These are phyloP conservation scores for Alternaria sp. DNA, from an alignment of 2,329 filamentous ascomycete species.

Conservation along the genomic window DNA sequence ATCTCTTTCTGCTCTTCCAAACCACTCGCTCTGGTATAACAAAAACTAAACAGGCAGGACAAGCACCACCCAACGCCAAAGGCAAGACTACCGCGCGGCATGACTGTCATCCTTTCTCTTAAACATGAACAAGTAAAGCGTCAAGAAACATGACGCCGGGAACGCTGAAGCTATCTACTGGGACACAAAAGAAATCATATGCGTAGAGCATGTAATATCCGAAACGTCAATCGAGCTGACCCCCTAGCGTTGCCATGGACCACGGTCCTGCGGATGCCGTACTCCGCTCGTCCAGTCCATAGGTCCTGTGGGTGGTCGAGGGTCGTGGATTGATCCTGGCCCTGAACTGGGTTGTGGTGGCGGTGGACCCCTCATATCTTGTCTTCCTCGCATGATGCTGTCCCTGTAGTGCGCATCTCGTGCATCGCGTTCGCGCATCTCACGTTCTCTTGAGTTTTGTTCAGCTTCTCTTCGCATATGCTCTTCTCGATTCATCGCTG, in stretches of 20 bases:
- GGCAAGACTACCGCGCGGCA: background rate
- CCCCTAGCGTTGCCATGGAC: conserved; percentile 18
- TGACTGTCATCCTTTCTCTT: background rate
- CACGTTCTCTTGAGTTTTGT: conserved; percentile 29
- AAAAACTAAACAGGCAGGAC: background rate
- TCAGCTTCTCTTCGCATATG: conserved; percentile 29
- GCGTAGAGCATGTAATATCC: background rate
- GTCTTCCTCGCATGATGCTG: conserved; percentile 23
- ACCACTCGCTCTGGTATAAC: background rate
- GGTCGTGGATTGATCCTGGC: conserved; percentile 22
- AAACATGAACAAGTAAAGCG: background rate
- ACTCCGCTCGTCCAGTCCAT: conserved; percentile 32
- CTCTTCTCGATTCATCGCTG: conserved; percentile 31
- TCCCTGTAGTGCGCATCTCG: conserved; percentile 29
- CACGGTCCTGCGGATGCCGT: conserved; percentile 24
- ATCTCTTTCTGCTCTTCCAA: background rate
- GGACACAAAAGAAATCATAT: background rate
- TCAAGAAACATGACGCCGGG: background rate
- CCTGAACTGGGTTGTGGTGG: conserved; percentile 21
- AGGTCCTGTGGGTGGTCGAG: conserved; percentile 19
- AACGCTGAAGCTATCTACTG: background rate
- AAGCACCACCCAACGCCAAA: background rate
- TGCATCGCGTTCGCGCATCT: conserved; percentile 23
- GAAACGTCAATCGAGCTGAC: background rate
- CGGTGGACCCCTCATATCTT: conserved; percentile 20